Evolutionary conservation across 352 stramenopile genomes (phyloP).

Genomic region (Phytophthora fragariae): DNA sequence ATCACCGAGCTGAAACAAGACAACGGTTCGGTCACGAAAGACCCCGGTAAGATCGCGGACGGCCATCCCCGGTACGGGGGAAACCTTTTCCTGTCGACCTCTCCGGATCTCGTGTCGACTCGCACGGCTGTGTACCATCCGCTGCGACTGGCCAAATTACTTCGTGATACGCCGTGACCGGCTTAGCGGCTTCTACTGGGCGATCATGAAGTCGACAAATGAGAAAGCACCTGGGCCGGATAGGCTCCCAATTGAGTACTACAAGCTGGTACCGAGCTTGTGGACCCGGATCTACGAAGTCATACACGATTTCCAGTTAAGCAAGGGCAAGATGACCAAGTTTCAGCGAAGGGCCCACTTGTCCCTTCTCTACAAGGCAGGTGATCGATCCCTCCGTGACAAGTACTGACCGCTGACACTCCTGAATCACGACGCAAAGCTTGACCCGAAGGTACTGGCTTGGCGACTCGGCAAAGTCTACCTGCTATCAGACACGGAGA

Average conservation of each 20-base stretch:
- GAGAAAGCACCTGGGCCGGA: slow-evolving; percentile 20
- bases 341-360: slow-evolving; percentile 19
- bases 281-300: slow-evolving; percentile 25
- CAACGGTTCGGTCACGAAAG: slow-evolving; percentile 12
- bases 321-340: slow-evolving; percentile 27
- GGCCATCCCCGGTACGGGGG: slow-evolving; percentile 14
- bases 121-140: slow-evolving; percentile 4
- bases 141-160: background rate
- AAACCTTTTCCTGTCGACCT: slow-evolving; percentile 21
- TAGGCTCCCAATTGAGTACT: slow-evolving; percentile 27
- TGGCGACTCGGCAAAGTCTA: slow-evolving; percentile 1
- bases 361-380: slow-evolving; percentile 17
- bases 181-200: slow-evolving; percentile 23
- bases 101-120: slow-evolving; percentile 9
- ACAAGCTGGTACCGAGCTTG: slow-evolving; percentile 9
- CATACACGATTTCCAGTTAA: slow-evolving; percentile 9
- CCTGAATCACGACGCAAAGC: slow-evolving; percentile 27
- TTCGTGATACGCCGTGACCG: too few species aligned
- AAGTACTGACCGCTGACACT: slow-evolving; percentile 27
- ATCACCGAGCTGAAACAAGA: slow-evolving; percentile 3
- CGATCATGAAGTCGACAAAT: slow-evolving; percentile 23
- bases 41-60: background rate
- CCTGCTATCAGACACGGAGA: slow-evolving; percentile 18
- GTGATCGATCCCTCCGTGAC: background rate
- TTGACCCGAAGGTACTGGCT: slow-evolving; percentile 11